A percentile compares a stretch with the other conserved stretches of the same genome.
These are phyloP conservation scores for Stagonosporopsis chrysanthemi DNA, from an alignment of 2,329 filamentous ascomycete genomes.

Conservation along the genomic window DNA sequence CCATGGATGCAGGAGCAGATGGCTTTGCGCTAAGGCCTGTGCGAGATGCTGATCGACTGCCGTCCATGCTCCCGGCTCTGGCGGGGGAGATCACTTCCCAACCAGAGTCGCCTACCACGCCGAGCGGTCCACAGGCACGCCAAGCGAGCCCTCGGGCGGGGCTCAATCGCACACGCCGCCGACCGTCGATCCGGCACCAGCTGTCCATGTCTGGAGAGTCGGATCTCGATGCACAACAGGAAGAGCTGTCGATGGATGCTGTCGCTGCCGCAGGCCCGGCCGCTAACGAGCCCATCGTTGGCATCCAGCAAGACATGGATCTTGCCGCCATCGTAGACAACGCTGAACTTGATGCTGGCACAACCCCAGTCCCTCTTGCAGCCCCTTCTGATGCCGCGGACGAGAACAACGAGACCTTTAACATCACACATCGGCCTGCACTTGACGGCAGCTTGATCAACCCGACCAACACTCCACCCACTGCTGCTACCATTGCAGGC, in stretches of 20 bases:
- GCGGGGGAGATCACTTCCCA: constrained; percentile 77
- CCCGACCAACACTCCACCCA: constrained; percentile 64
- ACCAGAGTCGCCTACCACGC: constrained; percentile 71
- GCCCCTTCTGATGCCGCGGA: constrained; percentile 86
- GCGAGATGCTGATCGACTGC: constrained; percentile 84
- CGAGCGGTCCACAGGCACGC: constrained; percentile 40
- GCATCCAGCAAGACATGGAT: constrained; percentile 81
- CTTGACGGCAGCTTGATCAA: constrained; percentile 87
- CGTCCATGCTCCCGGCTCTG: constrained; percentile 81
- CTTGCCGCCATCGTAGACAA: constrained; percentile 88
- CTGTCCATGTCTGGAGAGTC: constrained; percentile 84
- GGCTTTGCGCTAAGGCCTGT: constrained; percentile 78
- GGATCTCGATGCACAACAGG: constrained; percentile 79
- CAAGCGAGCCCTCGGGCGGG: constrained; percentile 53
- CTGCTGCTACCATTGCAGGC: constrained; percentile 71
- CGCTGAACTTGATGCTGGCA: constrained; percentile 74
- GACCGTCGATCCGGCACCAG: constrained; percentile 89
- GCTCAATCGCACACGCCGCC: constrained; percentile 65
- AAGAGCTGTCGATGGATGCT: constrained; percentile 82
- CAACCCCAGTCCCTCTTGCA: constrained; percentile 75
- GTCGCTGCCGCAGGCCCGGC: constrained; percentile 77
- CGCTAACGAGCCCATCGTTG: constrained; percentile 72
- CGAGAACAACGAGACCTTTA: constrained; percentile 77
- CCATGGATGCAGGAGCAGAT: constrained; percentile 70
- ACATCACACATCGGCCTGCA: constrained; percentile 85